Percentiles rank a stretch among this genome's conserved stretches.
These are phyloP conservation scores for Pisolithus orientalis DNA, from an alignment of 768 basidiomycete genomes.

Conservation along the genomic window DNA sequence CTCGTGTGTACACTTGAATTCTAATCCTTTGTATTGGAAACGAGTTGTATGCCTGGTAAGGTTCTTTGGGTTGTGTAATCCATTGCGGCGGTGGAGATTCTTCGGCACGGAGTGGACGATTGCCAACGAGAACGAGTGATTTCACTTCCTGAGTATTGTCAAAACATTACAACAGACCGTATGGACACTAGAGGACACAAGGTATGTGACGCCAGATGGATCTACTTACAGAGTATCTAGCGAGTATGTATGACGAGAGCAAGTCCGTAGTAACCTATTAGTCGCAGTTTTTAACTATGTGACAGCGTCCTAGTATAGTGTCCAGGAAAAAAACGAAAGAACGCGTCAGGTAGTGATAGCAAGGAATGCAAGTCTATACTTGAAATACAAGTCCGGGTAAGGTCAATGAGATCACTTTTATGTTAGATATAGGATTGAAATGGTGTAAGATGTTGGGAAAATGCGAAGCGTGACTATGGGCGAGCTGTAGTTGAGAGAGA, in stretches of 20 bases:
- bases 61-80: no score
- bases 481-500: slow-evolving; percentile 14
- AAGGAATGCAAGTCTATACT: background rate
- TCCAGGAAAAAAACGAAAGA: background rate
- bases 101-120: no score
- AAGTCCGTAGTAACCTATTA: slow-evolving; percentile 1
- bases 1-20: no score
- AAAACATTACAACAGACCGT: background rate
- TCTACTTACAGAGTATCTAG: background rate
- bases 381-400: background rate
- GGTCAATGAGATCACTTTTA: background rate
- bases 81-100: no score
- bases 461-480: slow-evolving; percentile 11
- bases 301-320: slow-evolving; percentile 2
- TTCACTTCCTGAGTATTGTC: background rate
- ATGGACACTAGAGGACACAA: background rate
- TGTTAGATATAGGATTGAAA: background rate
- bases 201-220: background rate
- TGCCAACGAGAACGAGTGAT: no score
- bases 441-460: background rate
- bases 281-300: background rate
- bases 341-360: background rate
- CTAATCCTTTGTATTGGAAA: no score
- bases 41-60: no score
- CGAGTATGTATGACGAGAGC: background rate